These are phyloP conservation scores for Phytomonas sp. DNA, from an alignment of 208 protist species.

Conservation along the genomic window DNA sequence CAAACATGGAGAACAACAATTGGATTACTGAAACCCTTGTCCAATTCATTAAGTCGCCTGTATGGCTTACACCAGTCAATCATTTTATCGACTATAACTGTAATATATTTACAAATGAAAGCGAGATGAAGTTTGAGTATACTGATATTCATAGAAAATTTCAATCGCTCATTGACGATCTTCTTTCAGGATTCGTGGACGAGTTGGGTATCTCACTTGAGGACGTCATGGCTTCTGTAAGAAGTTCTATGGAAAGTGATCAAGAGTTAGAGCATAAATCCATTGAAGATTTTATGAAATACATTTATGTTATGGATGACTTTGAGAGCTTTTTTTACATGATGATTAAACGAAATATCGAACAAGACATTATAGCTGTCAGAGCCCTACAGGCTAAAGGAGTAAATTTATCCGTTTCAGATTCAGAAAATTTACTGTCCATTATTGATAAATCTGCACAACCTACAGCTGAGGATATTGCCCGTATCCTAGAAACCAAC, in stretches of 20 bases:
- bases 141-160: slow-evolving; percentile 79
- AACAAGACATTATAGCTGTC: slow-evolving; percentile 80
- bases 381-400: slow-evolving; percentile 24
- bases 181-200: slow-evolving; percentile 71
- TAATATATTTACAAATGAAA: slow-evolving; percentile 76
- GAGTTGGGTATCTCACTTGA: slow-evolving; percentile 73
- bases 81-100: slow-evolving; percentile 91
- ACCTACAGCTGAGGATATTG: neutral
- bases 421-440: neutral
- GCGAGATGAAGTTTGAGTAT: slow-evolving; percentile 88
- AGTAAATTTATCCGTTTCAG: neutral
- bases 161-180: slow-evolving; percentile 62
- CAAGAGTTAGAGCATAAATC: neutral
- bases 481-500: slow-evolving; percentile 18
- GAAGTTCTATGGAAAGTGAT: slow-evolving; percentile 20
- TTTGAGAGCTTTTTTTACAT: slow-evolving; percentile 83
- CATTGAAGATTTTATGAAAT: slow-evolving; percentile 32
- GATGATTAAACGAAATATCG: slow-evolving; percentile 89
- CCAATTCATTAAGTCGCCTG: slow-evolving; percentile 75
- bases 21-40: slow-evolving; percentile 82
- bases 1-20: slow-evolving; percentile 27
- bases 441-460: neutral
- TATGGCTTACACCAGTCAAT: slow-evolving; percentile 77
- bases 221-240: slow-evolving; percentile 35
- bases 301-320: slow-evolving; percentile 81